Evolutionary conservation across 208 protist species (phyloP).

Genomic region (Angomonas deanei): DNA sequence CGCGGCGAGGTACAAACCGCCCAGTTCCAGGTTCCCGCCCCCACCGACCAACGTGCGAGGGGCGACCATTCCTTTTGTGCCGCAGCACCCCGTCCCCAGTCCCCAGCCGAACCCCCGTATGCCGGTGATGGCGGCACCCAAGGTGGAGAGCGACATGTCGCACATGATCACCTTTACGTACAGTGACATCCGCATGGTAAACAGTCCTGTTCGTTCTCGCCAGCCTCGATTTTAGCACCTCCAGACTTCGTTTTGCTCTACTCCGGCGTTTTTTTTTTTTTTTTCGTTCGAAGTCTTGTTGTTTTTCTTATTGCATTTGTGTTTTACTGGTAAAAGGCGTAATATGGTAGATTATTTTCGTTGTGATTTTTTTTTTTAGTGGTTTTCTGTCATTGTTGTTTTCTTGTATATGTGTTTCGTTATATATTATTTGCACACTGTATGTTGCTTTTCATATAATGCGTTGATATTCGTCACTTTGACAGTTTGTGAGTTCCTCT

Average conservation of each 20-base stretch:
- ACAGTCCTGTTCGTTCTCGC: no score
- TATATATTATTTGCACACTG: no score
- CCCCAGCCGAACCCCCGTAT: slow-evolving; percentile 8
- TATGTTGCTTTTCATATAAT: no score
- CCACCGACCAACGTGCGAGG: background rate
- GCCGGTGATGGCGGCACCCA: background rate
- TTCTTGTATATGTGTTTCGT: no score
- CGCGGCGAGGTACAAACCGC: background rate
- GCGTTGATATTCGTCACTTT: no score
- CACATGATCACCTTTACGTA: background rate
- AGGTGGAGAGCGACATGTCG: background rate
- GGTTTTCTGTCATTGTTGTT: background rate
- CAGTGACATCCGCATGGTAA: background rate
- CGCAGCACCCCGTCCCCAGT: background rate
- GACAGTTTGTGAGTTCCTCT: no score
- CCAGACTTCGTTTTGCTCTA: no score
- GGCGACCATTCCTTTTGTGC: background rate
- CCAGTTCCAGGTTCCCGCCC: background rate
- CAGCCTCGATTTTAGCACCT: no score
- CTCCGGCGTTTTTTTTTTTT: background rate
- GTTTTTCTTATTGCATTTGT: background rate
- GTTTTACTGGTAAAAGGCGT: background rate
- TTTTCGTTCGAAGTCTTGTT: background rate
- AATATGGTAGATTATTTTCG: background rate
- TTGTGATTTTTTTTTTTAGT: background rate